A percentile compares a stretch with the other conserved stretches of the same genome.
phyloP scores from a whole-genome alignment of 2,329 filamentous ascomycete genomes.

The Chrysoporthe puriensis region DNA sequence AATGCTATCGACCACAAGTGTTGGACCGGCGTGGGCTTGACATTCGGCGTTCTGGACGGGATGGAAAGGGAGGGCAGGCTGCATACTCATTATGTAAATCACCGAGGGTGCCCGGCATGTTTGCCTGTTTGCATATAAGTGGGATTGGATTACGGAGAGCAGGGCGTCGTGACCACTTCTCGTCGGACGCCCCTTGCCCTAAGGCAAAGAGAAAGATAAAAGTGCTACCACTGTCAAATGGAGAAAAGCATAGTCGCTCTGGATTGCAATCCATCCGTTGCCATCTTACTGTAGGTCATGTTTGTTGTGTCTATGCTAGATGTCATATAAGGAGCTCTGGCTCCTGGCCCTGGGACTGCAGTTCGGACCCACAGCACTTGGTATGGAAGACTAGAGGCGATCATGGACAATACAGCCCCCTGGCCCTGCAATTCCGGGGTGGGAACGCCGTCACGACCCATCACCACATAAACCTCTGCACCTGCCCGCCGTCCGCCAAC shows the following conservation, averaged over 20 bases:
- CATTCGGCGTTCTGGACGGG: constrained; percentile 20
- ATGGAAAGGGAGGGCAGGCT: constrained; percentile 1
- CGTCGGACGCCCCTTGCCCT: neutral
- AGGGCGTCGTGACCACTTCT: neutral
- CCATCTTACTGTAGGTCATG: neutral
- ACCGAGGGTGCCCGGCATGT: neutral
- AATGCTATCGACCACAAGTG: neutral
- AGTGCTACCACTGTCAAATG: neutral
- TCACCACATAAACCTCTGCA: constrained; percentile 85
- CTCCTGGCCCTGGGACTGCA: neutral
- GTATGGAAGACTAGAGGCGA: neutral
- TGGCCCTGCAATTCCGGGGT: neutral
- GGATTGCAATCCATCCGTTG: neutral
- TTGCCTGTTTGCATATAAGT: neutral
- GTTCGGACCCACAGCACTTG: neutral
- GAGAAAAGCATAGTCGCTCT: constrained; percentile 19
- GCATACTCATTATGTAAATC: constrained; percentile 4
- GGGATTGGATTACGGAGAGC: neutral
- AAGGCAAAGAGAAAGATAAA: neutral
- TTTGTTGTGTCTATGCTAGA: neutral
- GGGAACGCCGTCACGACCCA: neutral
- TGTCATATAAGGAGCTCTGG: neutral
- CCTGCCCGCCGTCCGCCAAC: constrained; percentile 56
- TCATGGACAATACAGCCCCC: neutral
- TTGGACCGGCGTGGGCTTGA: neutral